phyloP scores from a whole-genome alignment of 2,329 filamentous ascomycete species.

The Cercospora berteroae region DNA sequence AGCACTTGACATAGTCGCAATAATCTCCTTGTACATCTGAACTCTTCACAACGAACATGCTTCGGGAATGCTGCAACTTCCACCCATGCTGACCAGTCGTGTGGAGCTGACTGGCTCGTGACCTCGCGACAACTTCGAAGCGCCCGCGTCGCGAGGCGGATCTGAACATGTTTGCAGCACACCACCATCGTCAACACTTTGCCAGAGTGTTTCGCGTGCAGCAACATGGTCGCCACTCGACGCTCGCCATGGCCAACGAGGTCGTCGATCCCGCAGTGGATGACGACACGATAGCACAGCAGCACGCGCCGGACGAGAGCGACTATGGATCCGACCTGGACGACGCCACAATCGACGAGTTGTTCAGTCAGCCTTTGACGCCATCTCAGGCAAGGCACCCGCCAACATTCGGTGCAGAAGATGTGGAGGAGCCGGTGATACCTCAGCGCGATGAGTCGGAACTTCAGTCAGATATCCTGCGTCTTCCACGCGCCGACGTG shows the following conservation, averaged over 20 bases:
- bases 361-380: conserved; percentile 49
- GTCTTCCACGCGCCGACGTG: conserved; percentile 15
- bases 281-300: conserved; percentile 15
- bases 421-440: conserved; percentile 27
- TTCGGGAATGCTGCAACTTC: neutral
- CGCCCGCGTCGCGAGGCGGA: neutral
- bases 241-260: neutral
- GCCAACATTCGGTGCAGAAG: conserved; percentile 8
- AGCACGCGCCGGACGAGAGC: conserved; percentile 40
- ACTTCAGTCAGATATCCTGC: conserved; percentile 17
- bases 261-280: conserved; percentile 3
- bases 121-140: conserved; percentile 8
- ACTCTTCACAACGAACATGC: neutral
- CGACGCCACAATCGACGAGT: conserved; percentile 52
- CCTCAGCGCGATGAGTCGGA: conserved; percentile 25
- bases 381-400: conserved; percentile 22
- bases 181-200: neutral
- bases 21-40: neutral
- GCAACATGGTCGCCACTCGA: conserved; percentile 6
- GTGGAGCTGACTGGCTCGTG: conserved; percentile 4
- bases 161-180: neutral
- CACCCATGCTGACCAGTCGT: conserved; percentile 1
- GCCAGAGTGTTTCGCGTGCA: conserved; percentile 3
- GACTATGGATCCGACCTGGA: conserved; percentile 67
- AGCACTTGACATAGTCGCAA: no score